Evolutionary conservation across 2,329 filamentous ascomycete genomes (phyloP).

Genomic region (Calonectria honghensis): DNA sequence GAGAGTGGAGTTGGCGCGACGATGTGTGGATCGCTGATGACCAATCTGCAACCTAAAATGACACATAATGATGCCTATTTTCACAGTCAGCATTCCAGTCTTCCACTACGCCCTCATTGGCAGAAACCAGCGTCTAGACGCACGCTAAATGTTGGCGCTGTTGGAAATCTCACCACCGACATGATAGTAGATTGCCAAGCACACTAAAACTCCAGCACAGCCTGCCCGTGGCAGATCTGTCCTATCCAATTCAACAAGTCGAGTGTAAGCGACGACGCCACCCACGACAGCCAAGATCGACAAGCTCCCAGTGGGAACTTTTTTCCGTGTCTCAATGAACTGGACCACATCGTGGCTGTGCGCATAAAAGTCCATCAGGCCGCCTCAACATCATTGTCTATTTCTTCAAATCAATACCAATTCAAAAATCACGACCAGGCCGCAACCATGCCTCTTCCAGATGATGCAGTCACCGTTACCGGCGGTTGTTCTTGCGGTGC

Average conservation of each 20-base stretch:
- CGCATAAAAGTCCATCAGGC: background rate
- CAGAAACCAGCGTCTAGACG: background rate
- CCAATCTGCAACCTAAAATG: background rate
- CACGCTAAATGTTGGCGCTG: background rate
- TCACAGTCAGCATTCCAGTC: background rate
- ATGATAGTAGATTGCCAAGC: background rate
- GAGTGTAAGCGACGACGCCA: background rate
- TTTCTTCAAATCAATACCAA: no score
- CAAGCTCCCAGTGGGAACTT: background rate
- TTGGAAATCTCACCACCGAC: background rate
- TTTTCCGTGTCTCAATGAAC: background rate
- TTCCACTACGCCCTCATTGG: no score
- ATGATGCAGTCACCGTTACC: constrained; percentile 49
- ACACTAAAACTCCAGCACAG: background rate
- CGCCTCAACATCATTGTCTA: background rate
- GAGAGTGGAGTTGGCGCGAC: background rate
- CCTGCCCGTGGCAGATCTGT: background rate
- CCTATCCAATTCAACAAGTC: background rate
- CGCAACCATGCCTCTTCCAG: constrained; percentile 48
- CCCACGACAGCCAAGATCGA: constrained; percentile 17
- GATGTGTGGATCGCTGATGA: background rate
- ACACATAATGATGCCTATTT: background rate
- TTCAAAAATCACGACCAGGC: background rate
- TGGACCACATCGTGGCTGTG: background rate
- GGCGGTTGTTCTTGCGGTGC: constrained; percentile 55